Conservation (phyloP, 352 stramenopile species). For the Globisporangium alternatum region DNA sequence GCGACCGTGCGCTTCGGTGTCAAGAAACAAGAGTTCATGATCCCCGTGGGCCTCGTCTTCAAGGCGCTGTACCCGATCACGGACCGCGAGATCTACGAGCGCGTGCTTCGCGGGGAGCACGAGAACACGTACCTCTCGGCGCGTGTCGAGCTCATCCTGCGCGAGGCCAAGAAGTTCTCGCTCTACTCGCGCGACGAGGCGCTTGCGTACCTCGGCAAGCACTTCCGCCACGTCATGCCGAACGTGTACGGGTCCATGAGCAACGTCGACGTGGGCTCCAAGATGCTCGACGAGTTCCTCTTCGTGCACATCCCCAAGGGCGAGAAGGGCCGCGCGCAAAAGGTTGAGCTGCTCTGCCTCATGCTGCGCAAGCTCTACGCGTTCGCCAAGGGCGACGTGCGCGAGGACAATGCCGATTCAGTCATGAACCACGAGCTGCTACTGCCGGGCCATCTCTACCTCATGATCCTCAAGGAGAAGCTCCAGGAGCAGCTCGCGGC, state of each 20-base stretch:
- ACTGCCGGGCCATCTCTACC: slow-evolving; percentile 94
- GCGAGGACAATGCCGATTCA: slow-evolving; percentile 98
- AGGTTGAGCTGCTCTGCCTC: slow-evolving; percentile 92
- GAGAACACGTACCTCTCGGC: slow-evolving; percentile 97
- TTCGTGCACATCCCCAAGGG: slow-evolving; percentile 95
- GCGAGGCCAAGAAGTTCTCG: slow-evolving; percentile 94
- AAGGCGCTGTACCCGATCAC: slow-evolving; percentile 93
- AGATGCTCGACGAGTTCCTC: slow-evolving; percentile 93
- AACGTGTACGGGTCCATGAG: slow-evolving; percentile 80
- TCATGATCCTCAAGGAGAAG: slow-evolving; percentile 99
- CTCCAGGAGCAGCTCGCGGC: slow-evolving; percentile 91
- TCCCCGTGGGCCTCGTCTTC: slow-evolving; percentile 95
- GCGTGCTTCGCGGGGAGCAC: slow-evolving; percentile 93
- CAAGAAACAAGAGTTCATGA: slow-evolving; percentile 98
- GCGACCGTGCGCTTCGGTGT: slow-evolving; percentile 96
- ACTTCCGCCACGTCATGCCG: slow-evolving; percentile 93
- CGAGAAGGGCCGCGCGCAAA: slow-evolving; percentile 83
- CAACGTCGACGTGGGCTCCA: slow-evolving; percentile 89
- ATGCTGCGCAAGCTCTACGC: slow-evolving; percentile 99
- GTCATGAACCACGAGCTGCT: slow-evolving; percentile 98
- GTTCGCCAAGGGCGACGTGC: slow-evolving; percentile 92
- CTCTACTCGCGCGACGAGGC: slow-evolving; percentile 86
- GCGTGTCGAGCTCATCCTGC: slow-evolving; percentile 96
- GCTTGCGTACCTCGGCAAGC: slow-evolving; percentile 94
- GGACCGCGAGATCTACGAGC: slow-evolving; percentile 97